Base-by-base conservation (phyloP, 1,284 basidiomycete genomes). In the Fomitopsis palustris region DNA sequence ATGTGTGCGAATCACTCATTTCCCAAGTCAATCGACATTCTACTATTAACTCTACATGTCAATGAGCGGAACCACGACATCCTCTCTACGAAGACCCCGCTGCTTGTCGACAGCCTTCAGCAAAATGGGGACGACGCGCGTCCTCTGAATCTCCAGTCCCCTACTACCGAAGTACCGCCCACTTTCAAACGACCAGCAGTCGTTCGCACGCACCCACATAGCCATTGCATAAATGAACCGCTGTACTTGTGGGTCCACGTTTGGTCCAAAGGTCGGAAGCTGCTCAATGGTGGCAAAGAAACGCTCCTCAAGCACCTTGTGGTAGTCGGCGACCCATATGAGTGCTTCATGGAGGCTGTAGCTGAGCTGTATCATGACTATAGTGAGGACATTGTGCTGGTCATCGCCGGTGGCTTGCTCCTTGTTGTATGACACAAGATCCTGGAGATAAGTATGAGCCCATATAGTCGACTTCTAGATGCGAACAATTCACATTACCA, bases 181-280 rank as follows among this genome's bases (percentile, higher is more conserved):
- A 54, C 72, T 68, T 55, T 73, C 74, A 53, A 75, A 76, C 45
- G 64, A 69, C 76, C 75, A 77, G 53, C 71, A 67, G 27, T 73
- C 56, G 17, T 63, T 65, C 3, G 69, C 67, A 21, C 68, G 64
- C 21, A 73, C 69, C 72, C 68, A 70, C 35, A 68, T 63, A 27
- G 62, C 65, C 35, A 74, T 43, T 4, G 63, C 63, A 14, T 57
- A 53, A 19, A 73, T 66, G 58, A 74, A 75, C 21, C 61, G 58
- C 51, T 29, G 67, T 74, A 77, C 12, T 35, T 69, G 61, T 1
- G 25, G 25, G 54, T 74, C 69, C 8, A 74, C 47, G 21, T 57
- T 37, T 4, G 39, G n/a, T 2, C 54, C 61, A 33, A 62, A 70
- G 6, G 64, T 65, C 29, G 53, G 67, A 53, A 69, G 9, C 12